Base-by-base conservation (phyloP, 1,284 basidiomycete genomes). In the Pseudozyma tsukubaensis region DNA sequence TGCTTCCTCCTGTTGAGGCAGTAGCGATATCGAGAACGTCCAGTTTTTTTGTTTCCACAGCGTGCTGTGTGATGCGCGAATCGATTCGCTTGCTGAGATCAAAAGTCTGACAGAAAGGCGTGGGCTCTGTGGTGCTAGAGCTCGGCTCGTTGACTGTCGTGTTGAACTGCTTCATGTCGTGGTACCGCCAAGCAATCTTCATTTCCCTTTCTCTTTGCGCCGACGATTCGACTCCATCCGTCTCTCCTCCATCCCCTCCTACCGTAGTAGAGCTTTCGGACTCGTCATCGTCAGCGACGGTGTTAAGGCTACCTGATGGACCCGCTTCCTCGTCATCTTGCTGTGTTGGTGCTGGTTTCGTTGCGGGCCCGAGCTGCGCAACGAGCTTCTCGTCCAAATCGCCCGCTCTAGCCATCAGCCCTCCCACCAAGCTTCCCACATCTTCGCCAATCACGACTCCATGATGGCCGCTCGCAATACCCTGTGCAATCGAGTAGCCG, bases 401-500 rank as follows among this genome's bases (percentile, higher is more conserved):
- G 3, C 71, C 75, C 5, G 74, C 75, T 24, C 67, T 60, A 2
- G 76, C 78, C 80, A 81, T 81, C 35, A 86, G 51, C 12, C 72
- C 66, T 1, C 74, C 45, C 11, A 79, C 63, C 48, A 85, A 55
- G 11, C 86, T 86, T 37, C 86, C 83, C 3, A 89, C 87, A 60
- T 89, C 87, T 39, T 84, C 84, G 10, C 78, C 79, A 29, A 94
- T 85, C 32, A 97, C 86, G 56, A 90, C 87, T 13, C 92, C 86
- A 29, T 87, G 86, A 68, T 97, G 94, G 0, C 88, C 89, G 56
- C 87, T 88, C 16, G 89, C 89, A 6, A 98, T 86, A 0, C 94
- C 95, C 84, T 97, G 94, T 7, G 93, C 89, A 58, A 94, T 86
- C 78, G 91, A 95, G 85, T 97, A 97, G 72, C 93, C 91, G 78